Evolutionary conservation across 306 rosid species (phyloP), one percentile per base, ranked within the genome.

Genomic region (Heteromeles arbutifolia): DNA sequence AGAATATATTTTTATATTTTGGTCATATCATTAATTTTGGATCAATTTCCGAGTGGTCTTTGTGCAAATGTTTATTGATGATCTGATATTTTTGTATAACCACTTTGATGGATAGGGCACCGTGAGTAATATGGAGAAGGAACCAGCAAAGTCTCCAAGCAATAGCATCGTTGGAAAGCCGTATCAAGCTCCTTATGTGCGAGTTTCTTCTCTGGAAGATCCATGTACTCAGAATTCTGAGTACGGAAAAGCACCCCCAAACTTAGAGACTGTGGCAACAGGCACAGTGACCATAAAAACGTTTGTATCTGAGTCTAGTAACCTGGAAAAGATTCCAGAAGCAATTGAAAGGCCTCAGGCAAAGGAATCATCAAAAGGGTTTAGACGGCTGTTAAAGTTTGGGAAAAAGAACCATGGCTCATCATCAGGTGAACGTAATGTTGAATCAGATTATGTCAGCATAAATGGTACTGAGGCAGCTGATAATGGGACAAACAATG

Each of bases 261-360:
- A 57, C 82, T 78, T 77, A 50, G 93, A 86, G 78, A 80, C 83
- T 41, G 74, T 76, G 69, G 81, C 85, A 73, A 72, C 83, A 41
- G 87, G 83, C 64, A 50, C 84, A 57, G 91, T 77, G 77, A 71
- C 86, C 63, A 84, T 82, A 72, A 87, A 72, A 85, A 87, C 89
- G 15, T 86, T 80, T 8, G 83, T 89, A 78, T 74, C 89, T 19
- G 91, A 90, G 72, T 77, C 75, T 61, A 84, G 96, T 71, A 80
- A 87, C 81, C 92, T 90, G 53, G 98, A 89, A 75, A 90, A 87
- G 88, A 92, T 89, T 80, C 96, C 99, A n/a, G 98, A 92, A 86
- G 69, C 88, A 69, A 19, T 68, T 71, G 99, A 90, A 90, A 92
- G 84, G 84, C 85, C 89, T 77, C 97, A 81, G 76, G 86, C 69